These are phyloP conservation scores for Obelidium mucronatum DNA, from an alignment of 192 early-diverging fungal species.

Conservation along the genomic window DNA sequence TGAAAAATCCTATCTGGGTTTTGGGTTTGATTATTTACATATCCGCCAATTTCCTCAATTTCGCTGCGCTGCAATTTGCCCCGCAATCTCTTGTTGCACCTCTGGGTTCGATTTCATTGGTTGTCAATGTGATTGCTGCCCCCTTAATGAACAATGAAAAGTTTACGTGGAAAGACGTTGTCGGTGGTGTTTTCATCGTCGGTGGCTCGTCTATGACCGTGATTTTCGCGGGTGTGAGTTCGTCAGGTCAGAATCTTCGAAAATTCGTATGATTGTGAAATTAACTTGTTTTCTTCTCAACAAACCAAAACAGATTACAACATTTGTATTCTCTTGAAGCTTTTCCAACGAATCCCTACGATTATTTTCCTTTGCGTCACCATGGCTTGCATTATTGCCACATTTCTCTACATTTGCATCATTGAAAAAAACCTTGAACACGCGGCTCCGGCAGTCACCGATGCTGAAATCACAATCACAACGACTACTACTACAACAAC, in stretches of 20 bases:
- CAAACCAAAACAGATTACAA: constrained; percentile 63
- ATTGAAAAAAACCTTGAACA: constrained; percentile 52
- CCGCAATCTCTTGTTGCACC: constrained; percentile 83
- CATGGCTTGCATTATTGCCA: constrained; percentile 56
- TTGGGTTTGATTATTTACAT: constrained; percentile 75
- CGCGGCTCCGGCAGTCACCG: background rate
- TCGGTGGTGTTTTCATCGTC: constrained; percentile 78
- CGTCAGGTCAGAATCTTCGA: constrained; percentile 46
- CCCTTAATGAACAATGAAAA: constrained; percentile 78
- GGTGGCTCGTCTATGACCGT: constrained; percentile 76
- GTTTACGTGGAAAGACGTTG: constrained; percentile 69
- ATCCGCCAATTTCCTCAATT: constrained; percentile 75
- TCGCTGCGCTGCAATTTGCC: constrained; percentile 80
- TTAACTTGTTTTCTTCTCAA: background rate
- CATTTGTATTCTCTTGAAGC: constrained; percentile 72
- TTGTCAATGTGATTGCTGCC: constrained; percentile 80
- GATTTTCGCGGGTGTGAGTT: constrained; percentile 61
- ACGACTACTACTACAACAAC: constrained; percentile 21
- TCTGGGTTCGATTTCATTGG: constrained; percentile 79
- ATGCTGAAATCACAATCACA: constrained; percentile 30
- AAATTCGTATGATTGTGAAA: constrained; percentile 49
- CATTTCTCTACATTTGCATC: constrained; percentile 66
- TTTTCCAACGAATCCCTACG: constrained; percentile 69
- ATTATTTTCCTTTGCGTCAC: constrained; percentile 73
- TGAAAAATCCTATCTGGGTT: constrained; percentile 63